phyloP scores from a whole-genome alignment of 805 yeast genomes.

The Kluyveromyces nonfermentans region DNA sequence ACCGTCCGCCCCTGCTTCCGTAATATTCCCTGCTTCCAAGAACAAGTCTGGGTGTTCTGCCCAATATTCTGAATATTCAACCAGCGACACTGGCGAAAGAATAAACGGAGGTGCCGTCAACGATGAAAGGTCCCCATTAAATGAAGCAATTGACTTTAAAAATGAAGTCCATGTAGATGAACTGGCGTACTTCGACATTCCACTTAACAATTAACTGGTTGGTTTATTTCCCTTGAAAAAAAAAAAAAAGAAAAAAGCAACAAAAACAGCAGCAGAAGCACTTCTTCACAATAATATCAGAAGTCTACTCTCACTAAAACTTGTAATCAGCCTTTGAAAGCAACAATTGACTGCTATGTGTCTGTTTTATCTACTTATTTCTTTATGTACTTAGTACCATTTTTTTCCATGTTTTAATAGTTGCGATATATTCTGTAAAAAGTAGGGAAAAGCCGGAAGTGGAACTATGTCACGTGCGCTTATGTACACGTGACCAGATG shows the following conservation, averaged over 20 bases:
- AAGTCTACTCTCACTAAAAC: too few species aligned
- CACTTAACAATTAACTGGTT: too few species aligned
- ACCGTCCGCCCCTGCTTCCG: constrained; percentile 32
- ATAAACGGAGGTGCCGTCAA: constrained; percentile 97
- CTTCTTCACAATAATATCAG: too few species aligned
- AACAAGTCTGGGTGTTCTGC: constrained; percentile 83
- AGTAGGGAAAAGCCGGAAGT: neutral
- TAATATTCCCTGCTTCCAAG: constrained; percentile 52
- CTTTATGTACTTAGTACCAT: neutral
- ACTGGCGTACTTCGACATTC: constrained; percentile 29
- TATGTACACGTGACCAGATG: constrained; percentile 39
- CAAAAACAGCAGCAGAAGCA: too few species aligned
- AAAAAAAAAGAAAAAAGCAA: too few species aligned
- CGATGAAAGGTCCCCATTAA: constrained; percentile 87
- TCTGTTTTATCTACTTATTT: too few species aligned
- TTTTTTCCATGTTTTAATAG: neutral
- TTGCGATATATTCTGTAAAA: neutral
- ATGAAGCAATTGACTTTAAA: constrained; percentile 81
- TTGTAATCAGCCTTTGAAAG: neutral
- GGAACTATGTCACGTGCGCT: neutral
- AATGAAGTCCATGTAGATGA: constrained; percentile 83
- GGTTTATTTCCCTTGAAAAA: neutral
- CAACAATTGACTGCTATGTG: too few species aligned
- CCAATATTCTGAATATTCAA: constrained; percentile 94
- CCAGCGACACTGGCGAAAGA: constrained; percentile 77